phyloP scores from a whole-genome alignment of 768 basidiomycete species.

The Filobasidium floriforme region DNA sequence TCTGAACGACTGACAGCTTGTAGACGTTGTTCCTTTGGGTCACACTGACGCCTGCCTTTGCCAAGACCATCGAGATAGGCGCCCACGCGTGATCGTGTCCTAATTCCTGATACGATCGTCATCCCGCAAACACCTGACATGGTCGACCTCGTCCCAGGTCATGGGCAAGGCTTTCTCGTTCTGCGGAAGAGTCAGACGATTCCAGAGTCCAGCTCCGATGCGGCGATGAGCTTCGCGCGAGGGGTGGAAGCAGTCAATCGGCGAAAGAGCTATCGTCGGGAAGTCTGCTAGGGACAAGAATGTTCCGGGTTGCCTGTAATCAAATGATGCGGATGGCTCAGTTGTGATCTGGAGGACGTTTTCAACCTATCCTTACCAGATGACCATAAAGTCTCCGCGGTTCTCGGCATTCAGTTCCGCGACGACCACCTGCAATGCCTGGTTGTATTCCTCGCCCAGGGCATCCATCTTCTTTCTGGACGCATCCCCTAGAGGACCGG shows the following conservation, averaged over 20 bases:
- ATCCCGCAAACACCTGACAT: conserved; percentile 34
- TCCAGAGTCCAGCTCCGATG: conserved; percentile 41
- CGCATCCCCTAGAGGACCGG: conserved; percentile 36
- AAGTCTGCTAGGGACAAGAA: conserved; percentile 33
- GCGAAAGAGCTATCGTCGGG: conserved; percentile 33
- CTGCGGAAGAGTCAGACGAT: conserved; percentile 30
- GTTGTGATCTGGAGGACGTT: neutral
- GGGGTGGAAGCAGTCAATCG: conserved; percentile 41
- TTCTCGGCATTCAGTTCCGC: conserved; percentile 29
- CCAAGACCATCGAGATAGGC: neutral
- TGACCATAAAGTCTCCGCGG: conserved; percentile 27
- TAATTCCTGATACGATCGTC: conserved; percentile 27
- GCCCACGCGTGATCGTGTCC: neutral
- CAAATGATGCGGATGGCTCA: too few species aligned
- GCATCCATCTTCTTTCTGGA: conserved; percentile 38
- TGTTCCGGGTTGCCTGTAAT: conserved; percentile 31
- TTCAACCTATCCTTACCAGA: conserved; percentile 16
- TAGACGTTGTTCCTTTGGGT: too few species aligned
- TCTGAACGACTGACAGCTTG: too few species aligned
- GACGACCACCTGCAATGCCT: conserved; percentile 31
- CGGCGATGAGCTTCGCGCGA: conserved; percentile 33
- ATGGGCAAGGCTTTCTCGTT: conserved; percentile 31
- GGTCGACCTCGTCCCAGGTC: conserved; percentile 26
- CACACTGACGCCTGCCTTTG: too few species aligned
- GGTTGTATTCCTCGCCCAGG: conserved; percentile 34